phyloP scores from a whole-genome alignment of 1,139 yeast genomes.

The Yamadazyma jaroonii region DNA sequence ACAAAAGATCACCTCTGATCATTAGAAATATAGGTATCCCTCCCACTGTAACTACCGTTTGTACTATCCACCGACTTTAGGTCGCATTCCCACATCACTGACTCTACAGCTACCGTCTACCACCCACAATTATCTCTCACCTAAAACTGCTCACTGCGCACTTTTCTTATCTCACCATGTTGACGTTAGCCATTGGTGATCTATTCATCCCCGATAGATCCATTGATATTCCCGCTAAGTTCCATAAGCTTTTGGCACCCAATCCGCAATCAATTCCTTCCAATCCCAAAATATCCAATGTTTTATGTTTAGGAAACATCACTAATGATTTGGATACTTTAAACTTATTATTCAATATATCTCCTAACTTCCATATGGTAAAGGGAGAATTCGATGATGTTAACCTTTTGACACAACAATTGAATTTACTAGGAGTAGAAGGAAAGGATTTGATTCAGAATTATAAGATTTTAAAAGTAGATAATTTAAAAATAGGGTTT shows the following conservation, averaged over 20 bases:
- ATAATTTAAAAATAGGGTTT: slow-evolving; percentile 75
- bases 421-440: slow-evolving; percentile 18
- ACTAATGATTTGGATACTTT: slow-evolving; percentile 66
- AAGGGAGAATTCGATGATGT: slow-evolving; percentile 69
- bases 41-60: too few species aligned
- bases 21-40: slow-evolving; percentile 15
- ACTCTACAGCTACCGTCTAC: too few species aligned
- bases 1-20: slow-evolving; percentile 45
- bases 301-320: slow-evolving; percentile 81
- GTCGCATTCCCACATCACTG: too few species aligned
- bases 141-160: neutral
- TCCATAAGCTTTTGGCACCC: slow-evolving; percentile 67
- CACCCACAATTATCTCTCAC: too few species aligned
- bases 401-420: slow-evolving; percentile 31
- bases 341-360: slow-evolving; percentile 60
- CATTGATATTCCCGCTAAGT: slow-evolving; percentile 55
- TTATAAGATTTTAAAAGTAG: slow-evolving; percentile 64
- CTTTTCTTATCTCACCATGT: slow-evolving; percentile 43
- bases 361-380: slow-evolving; percentile 73
- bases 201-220: slow-evolving; percentile 87
- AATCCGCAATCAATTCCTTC: slow-evolving; percentile 35
- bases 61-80: too few species aligned
- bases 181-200: slow-evolving; percentile 88
- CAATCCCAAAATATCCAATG: slow-evolving; percentile 76
- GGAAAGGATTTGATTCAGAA: slow-evolving; percentile 38